Evolutionary conservation across 2,329 filamentous ascomycete species (phyloP), one percentile per base, ranked within the genome.

Genomic region (Ophiosphaerella korrae): DNA sequence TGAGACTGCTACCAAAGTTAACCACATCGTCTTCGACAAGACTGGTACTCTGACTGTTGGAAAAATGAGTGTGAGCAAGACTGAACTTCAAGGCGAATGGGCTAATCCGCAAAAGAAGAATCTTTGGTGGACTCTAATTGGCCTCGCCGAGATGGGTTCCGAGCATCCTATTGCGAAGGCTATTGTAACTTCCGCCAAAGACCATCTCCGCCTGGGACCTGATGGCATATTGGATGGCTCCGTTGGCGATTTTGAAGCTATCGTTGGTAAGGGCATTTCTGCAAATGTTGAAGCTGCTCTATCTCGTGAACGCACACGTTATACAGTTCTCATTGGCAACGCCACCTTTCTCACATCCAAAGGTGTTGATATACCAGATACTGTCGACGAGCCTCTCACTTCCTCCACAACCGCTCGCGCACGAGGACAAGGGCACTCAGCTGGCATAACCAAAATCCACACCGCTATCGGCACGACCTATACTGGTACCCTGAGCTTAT

Each of bases 111-210:
- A 83, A 80, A 84, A 85, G 49, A 85, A 83, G 52, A 85, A 85
- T 31, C 80, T 96, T 3, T 99, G 93, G 93, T 99, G 94, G 94
- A 86, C 89, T n/a, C 82, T 97, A 53, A 86, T 99, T 49, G 94
- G 92, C 38, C 86, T 97, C n/a, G 88, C 93, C 0, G 94, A 99
- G 77, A 92, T 92, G 84, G 89, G 90, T 58, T 96, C 91, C 67
- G 94, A 99, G 74, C 94, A 99, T 69, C 94, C 94, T 1, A 89
- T 97, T 49, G 94, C 92, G n/a, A 90, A 87, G 65, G 93, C 94
- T 12, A 89, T 97, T 44, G 79, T 96, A 5, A 75, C 77, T 1
- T 86, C 86, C 24, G 92, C 93, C 3, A 92, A 90, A 62, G 78
- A 83, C 2, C 85, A 93, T 69, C 84, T 97, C 7, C 86, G 85